A percentile compares a stretch with the other conserved stretches of the same genome.
These are phyloP conservation scores for Cercospora nicotianae DNA, from an alignment of 2,329 filamentous ascomycete genomes.

Conservation along the genomic window DNA sequence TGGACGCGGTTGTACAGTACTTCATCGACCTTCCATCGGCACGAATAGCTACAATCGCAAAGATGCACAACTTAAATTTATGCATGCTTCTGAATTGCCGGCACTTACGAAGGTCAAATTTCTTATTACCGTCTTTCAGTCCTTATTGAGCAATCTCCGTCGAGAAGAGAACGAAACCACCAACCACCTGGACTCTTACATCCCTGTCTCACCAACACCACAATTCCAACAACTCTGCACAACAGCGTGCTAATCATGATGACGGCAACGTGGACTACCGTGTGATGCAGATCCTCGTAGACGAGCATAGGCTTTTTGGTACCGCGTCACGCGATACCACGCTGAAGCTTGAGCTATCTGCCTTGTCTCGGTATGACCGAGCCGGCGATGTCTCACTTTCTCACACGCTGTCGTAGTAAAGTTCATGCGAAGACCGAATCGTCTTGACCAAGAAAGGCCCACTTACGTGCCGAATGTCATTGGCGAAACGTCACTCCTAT, in stretches of 20 bases:
- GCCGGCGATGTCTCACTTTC: neutral
- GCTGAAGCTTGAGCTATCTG: neutral
- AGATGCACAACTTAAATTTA: neutral
- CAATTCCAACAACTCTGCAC: fast-evolving
- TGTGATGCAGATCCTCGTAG: neutral
- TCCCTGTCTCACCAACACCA: neutral
- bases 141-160: neutral
- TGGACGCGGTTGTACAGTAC: neutral
- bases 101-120: neutral
- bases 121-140: neutral
- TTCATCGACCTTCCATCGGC: neutral
- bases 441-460: neutral
- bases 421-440: neutral
- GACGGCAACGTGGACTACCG: neutral
- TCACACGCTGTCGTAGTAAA: neutral
- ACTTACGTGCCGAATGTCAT: neutral
- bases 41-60: neutral
- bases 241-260: neutral
- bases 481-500: neutral
- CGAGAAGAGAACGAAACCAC: neutral
- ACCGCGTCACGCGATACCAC: neutral
- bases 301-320: neutral
- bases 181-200: neutral
- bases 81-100: neutral
- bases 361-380: neutral